Base-by-base conservation (phyloP, 2,329 filamentous ascomycete genomes). In the Fusarium albidum region DNA sequence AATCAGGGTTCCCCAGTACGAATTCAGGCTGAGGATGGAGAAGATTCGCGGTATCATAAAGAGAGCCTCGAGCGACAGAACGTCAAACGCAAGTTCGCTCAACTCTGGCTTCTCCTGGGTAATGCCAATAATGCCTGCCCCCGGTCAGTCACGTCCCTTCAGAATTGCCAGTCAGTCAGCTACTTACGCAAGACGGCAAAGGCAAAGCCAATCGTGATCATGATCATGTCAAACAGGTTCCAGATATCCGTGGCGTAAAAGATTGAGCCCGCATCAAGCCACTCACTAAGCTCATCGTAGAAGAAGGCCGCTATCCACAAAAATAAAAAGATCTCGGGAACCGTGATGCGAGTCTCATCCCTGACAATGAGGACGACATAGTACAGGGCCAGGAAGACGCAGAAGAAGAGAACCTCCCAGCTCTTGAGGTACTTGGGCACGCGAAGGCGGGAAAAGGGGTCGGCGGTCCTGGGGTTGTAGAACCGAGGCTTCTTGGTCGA, bases 21-120 rank as follows among this genome's bases (percentile, higher is more conserved):
- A 91, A 65, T 92, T 92, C 59, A 97, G 74, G 69, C 90, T 94
- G 58, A 96, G 81, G 45, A 97, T 82, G 12, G 92, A 96, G 75
- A 89, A 96, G 63, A 96, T 89, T 55, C 91, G 88, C 13, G 93
- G 93, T 15, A 96, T 89, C 73, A 97, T 87, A 71, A 97, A 94
- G 9, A 97, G 80, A 1, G 92, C 93, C 72, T 96, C 91, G 12
- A 97, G 79, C 0, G 92, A 89, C 17, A 97, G 78, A n/a, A 97
- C 87, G 68, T 97, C 91, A 70, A 96, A 97, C 1, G 92, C 88
- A 4, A 88, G 79, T 55, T 95, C 89, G 39, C 89, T 89, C n/a
- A 91, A 82, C 13, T 79, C 73, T 9, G 77, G 72, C 59, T 87
- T 84, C 17, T 83, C 71, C 45, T 82, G 83, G 17, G 79, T 78